Percentiles rank a stretch among this genome's conserved stretches.
Conservation (phyloP, 495 filamentous ascomycete species). For the Xanthoparmelia taractica region DNA sequence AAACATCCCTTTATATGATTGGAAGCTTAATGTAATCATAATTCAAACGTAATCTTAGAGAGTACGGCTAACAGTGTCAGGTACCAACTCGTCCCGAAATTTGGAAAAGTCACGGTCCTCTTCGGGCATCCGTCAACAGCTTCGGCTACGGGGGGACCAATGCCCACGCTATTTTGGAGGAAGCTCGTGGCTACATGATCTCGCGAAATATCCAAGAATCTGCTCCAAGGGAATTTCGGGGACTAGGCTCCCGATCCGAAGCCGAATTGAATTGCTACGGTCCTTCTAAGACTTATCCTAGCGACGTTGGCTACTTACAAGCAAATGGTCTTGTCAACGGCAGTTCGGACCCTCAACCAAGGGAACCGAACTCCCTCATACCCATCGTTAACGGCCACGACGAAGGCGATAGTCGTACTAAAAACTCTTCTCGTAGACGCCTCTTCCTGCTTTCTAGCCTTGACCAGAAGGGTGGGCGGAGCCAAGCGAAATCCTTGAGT, state of each 20-base stretch:
- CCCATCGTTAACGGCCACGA: background rate
- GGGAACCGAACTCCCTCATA: background rate
- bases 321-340: background rate
- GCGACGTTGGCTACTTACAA: background rate
- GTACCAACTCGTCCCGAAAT: background rate
- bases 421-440: background rate
- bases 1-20: background rate
- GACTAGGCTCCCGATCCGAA: background rate
- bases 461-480: background rate
- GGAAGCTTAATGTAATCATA: background rate
- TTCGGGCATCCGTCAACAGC: constrained; percentile 49
- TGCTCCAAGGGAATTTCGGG: background rate
- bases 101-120: constrained; percentile 9
- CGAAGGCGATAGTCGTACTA: background rate
- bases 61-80: background rate
- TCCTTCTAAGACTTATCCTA: constrained; percentile 12
- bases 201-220: background rate
- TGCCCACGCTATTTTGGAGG: constrained; percentile 36
- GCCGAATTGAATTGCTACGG: background rate
- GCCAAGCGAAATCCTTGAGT: background rate
- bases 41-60: background rate
- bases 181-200: background rate
- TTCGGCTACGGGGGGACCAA: constrained; percentile 46
- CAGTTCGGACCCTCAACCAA: constrained; percentile 4
- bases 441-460: constrained; percentile 9